Percentiles rank a stretch among this genome's conserved stretches.
These are phyloP conservation scores for Ustilago vetiveriae DNA, from an alignment of 1,284 basidiomycete genomes.

Conservation along the genomic window DNA sequence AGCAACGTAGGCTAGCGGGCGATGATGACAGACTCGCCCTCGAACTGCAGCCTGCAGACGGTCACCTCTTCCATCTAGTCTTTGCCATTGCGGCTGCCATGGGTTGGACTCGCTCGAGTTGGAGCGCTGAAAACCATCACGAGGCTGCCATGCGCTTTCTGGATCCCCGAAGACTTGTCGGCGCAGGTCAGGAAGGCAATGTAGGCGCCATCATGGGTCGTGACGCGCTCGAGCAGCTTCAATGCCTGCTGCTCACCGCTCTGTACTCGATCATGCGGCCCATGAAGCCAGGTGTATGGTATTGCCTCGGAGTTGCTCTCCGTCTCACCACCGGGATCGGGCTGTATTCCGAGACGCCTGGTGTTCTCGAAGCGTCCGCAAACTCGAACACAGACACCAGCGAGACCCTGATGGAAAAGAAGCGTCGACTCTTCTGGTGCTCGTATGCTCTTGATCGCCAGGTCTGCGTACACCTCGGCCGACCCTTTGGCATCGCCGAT, in stretches of 20 bases:
- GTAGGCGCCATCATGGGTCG: conserved; percentile 50
- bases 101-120: conserved; percentile 43
- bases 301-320: conserved; percentile 43
- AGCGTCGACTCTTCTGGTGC: conserved; percentile 49
- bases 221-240: conserved; percentile 47
- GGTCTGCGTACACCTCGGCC: conserved; percentile 46
- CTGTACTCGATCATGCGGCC: conserved; percentile 52
- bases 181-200: conserved; percentile 27
- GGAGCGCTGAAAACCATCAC: conserved; percentile 49
- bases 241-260: conserved; percentile 43
- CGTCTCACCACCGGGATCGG: conserved; percentile 49
- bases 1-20: conserved; percentile 4
- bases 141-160: conserved; percentile 51
- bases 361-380: conserved; percentile 25
- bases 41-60: conserved; percentile 46
- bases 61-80: conserved; percentile 50
- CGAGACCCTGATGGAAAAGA: conserved; percentile 38
- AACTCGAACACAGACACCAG: conserved; percentile 13
- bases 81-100: conserved; percentile 50
- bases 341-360: conserved; percentile 36
- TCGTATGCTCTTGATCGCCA: conserved; percentile 46
- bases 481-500: conserved; percentile 48
- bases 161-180: conserved; percentile 26
- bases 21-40: conserved; percentile 38
- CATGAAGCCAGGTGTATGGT: conserved; percentile 49